Percentiles rank a stretch among this genome's conserved stretches.
Conservation (phyloP, 768 basidiomycete species). For the Mycena olivaceomarginata region DNA sequence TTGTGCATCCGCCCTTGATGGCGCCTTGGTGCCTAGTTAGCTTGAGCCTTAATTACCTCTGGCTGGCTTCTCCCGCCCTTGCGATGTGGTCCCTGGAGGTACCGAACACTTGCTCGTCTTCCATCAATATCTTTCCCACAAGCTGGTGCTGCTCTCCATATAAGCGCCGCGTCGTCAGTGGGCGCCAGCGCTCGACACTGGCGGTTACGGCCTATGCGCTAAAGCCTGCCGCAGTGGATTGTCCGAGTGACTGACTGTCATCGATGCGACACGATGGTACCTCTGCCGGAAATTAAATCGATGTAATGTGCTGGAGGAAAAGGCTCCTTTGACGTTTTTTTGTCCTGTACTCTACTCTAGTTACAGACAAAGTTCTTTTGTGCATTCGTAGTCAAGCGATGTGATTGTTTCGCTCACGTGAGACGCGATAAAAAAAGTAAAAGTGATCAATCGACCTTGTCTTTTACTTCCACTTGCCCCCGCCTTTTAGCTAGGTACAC, state of each 20-base stretch:
- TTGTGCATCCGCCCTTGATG: not conserved
- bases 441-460: not conserved
- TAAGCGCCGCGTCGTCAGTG: not conserved
- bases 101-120: not conserved
- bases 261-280: not conserved
- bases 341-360: not conserved
- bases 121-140: no score
- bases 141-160: not conserved
- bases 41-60: not conserved
- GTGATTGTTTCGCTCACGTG: conserved; percentile 10
- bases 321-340: not conserved
- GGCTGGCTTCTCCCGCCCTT: not conserved
- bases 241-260: not conserved
- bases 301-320: conserved; percentile 1
- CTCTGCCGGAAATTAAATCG: conserved; percentile 9
- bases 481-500: not conserved
- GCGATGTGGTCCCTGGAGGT: not conserved
- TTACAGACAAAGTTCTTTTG: not conserved
- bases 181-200: not conserved
- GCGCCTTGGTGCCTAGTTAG: not conserved
- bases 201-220: not conserved
- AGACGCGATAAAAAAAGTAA: not conserved
- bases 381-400: not conserved
- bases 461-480: not conserved
- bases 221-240: not conserved